Percentiles rank a stretch among this genome's conserved stretches.
These are phyloP conservation scores for Calonectria pteridis DNA, from an alignment of 2,329 filamentous ascomycete species.

Conservation along the genomic window DNA sequence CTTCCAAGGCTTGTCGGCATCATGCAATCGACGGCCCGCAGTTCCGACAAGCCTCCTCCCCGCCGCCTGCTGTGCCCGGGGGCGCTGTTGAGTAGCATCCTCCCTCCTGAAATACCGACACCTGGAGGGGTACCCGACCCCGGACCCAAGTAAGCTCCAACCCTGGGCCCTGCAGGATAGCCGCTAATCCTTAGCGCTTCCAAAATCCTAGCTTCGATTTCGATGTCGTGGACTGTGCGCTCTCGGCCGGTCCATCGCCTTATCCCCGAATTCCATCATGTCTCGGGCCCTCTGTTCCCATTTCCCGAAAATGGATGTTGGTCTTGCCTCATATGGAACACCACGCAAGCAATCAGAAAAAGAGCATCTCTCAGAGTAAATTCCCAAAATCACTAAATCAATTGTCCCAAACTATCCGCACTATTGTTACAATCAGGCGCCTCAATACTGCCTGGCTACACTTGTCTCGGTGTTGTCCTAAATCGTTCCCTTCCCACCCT, in stretches of 20 bases:
- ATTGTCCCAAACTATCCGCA: background rate
- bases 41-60: constrained; percentile 25
- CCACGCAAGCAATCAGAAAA: too few relatives aligned
- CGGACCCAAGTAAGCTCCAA: constrained; percentile 9
- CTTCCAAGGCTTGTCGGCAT: constrained; percentile 19
- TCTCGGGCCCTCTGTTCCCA: background rate
- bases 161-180: constrained; percentile 17
- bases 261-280: background rate
- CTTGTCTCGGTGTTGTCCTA: background rate
- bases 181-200: constrained; percentile 10
- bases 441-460: background rate
- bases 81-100: background rate
- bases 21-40: constrained; percentile 32
- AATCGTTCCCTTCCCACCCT: background rate
- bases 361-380: background rate
- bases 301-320: constrained; percentile 4
- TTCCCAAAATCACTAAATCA: background rate
- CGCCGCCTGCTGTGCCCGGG: background rate
- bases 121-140: constrained; percentile 2
- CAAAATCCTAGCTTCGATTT: constrained; percentile 10
- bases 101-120: constrained; percentile 5
- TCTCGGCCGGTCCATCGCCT: background rate
- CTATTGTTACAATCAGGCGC: constrained; percentile 14
- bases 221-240: constrained; percentile 21
- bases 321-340: background rate